A percentile compares a stretch with the other conserved stretches of the same genome.
Conservation (phyloP, 1,284 basidiomycete genomes). For the Termitomyces sp. region DNA sequence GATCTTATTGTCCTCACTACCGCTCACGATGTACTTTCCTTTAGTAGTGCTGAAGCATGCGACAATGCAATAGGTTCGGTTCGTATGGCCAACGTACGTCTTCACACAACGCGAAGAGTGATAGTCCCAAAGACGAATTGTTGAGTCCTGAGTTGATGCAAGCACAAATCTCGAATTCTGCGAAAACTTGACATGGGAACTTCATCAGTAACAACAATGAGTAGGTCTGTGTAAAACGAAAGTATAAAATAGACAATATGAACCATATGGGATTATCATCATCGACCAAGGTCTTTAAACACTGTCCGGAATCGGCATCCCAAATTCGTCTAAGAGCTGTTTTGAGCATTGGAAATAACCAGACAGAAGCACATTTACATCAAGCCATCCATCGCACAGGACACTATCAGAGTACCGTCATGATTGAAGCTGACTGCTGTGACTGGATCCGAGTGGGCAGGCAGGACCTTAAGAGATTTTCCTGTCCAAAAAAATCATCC, state of each 20-base stretch:
- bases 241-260: neutral
- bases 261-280: slow-evolving; percentile 93
- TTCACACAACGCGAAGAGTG: slow-evolving; percentile 90
- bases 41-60: slow-evolving; percentile 56
- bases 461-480: slow-evolving; percentile 73
- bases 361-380: slow-evolving; percentile 58
- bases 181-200: slow-evolving; percentile 84
- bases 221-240: neutral
- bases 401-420: slow-evolving; percentile 92
- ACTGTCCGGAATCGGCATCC: slow-evolving; percentile 96
- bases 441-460: slow-evolving; percentile 96
- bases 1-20: slow-evolving; percentile 86
- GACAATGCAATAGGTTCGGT: slow-evolving; percentile 73
- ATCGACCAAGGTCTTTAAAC: slow-evolving; percentile 94
- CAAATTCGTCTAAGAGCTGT: slow-evolving; percentile 73
- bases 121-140: slow-evolving; percentile 91
- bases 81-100: slow-evolving; percentile 82
- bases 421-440: slow-evolving; percentile 90
- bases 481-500: slow-evolving; percentile 39
- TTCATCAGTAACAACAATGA: slow-evolving; percentile 25
- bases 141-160: slow-evolving; percentile 87
- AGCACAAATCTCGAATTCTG: slow-evolving; percentile 89
- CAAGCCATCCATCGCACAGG: slow-evolving; percentile 92
- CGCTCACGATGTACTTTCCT: slow-evolving; percentile 73
- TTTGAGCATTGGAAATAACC: slow-evolving; percentile 5